phyloP scores from a whole-genome alignment of 139 green algal genomes.

The Chlamydomonas incerta region DNA sequence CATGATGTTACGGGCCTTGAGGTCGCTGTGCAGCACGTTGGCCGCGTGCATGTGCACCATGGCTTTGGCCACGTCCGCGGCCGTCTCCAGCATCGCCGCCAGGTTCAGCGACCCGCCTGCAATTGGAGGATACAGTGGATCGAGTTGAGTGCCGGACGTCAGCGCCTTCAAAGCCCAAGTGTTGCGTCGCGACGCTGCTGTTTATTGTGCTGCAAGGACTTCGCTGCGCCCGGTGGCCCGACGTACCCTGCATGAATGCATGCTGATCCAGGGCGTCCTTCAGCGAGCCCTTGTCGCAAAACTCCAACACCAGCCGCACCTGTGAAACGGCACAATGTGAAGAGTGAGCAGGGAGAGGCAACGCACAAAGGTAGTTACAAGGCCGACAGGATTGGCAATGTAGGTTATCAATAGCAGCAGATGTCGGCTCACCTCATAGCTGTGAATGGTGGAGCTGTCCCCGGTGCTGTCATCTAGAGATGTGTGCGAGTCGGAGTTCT shows the following conservation, averaged over 20 bases:
- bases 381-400: too few relatives aligned
- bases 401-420: too few relatives aligned
- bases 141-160: too few relatives aligned
- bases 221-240: too few relatives aligned
- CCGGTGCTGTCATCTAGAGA: neutral
- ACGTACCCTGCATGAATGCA: slow-evolving; percentile 40
- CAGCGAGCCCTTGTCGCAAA: slow-evolving; percentile 65
- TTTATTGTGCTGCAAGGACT: too few relatives aligned
- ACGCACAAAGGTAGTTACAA: too few relatives aligned
- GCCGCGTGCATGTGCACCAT: slow-evolving; percentile 69
- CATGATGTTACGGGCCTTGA: slow-evolving; percentile 44
- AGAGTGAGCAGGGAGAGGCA: too few relatives aligned
- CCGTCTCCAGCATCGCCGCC: slow-evolving; percentile 62
- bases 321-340: too few relatives aligned
- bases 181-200: too few relatives aligned
- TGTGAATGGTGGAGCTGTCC: slow-evolving; percentile 20
- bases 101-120: slow-evolving; percentile 24
- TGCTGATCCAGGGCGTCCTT: slow-evolving; percentile 50
- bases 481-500: too few relatives aligned
- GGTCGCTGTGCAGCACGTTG: slow-evolving; percentile 56
- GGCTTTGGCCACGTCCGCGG: slow-evolving; percentile 60
- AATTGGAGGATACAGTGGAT: too few relatives aligned
- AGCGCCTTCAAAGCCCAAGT: too few relatives aligned
- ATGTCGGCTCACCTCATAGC: slow-evolving; percentile 48
- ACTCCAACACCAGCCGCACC: slow-evolving; percentile 68